A percentile compares a stretch with the other conserved stretches of the same genome.
Conservation (phyloP, 345 rosid species). For the Excoecaria agallocha region DNA sequence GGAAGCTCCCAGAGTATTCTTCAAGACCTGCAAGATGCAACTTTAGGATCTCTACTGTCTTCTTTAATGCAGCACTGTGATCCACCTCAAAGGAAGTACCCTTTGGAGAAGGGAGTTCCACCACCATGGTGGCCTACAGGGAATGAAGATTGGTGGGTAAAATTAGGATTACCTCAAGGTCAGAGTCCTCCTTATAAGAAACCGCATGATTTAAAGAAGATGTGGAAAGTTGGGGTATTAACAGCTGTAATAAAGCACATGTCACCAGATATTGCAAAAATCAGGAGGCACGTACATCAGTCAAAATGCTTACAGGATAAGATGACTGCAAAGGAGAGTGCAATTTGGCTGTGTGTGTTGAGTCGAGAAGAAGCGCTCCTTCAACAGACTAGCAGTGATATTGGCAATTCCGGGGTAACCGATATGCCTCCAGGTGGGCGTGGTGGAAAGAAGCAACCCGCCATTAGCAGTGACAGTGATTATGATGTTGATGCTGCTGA, state of each 20-base stretch:
- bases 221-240: constrained; percentile 97
- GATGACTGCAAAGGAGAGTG: constrained; percentile 99
- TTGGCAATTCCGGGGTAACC: constrained; percentile 78
- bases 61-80: constrained; percentile 99
- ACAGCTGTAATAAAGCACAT: constrained; percentile 96
- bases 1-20: constrained; percentile 63
- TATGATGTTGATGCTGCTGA: constrained; percentile 83
- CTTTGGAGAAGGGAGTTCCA: constrained; percentile 79
- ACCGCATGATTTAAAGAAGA: constrained; percentile 96
- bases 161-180: constrained; percentile 53
- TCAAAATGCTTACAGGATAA: constrained; percentile 99
- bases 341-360: constrained; percentile 93
- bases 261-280: constrained; percentile 95
- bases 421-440: constrained; percentile 48
- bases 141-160: constrained; percentile 94
- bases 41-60: constrained; percentile 86
- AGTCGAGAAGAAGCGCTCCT: constrained; percentile 75
- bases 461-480: constrained; percentile 63
- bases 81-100: constrained; percentile 96
- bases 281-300: constrained; percentile 84
- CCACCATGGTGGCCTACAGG: constrained; percentile 99
- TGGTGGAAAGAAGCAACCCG: constrained; percentile 43
- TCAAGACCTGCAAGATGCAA: constrained; percentile 97
- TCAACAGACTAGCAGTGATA: constrained; percentile 81
- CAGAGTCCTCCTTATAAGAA: constrained; percentile 89